Base-by-base conservation (phyloP, 345 rosid genomes). In the Trapa bicornis region DNA sequence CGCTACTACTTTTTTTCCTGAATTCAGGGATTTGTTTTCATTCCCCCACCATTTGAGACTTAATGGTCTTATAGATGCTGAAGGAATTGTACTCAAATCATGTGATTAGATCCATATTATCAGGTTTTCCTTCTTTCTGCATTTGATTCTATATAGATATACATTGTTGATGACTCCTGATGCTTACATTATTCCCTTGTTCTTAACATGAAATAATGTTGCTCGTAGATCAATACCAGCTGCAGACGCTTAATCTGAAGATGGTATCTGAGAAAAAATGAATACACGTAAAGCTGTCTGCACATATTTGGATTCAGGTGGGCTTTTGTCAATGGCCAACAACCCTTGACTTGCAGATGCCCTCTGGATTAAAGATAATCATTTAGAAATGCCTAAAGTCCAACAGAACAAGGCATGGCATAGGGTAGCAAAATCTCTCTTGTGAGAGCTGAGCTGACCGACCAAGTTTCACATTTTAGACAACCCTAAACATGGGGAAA, bases 21-120 rank as follows among this genome's bases (percentile, higher is more conserved):
- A 73, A 80, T 68, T 69, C 78, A 70, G 78, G 84, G 83, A 65
- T 64, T 50, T 72, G 52, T 75, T 79, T 56, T 61, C 8, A 66
- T 65, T 66, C 71, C 54, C 36, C 41, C 32, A 60, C 52, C 48
- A 45, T 61, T 61, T 32, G 47, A 43, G 47, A 29, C 62, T 17
- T 60, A 69, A 33, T 47, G 53, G 72, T 54, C 70, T 6, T 39
- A 60, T 17, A 12, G 57, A 67, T 43, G 48, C 17, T 6, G 22
- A n/a, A 17, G 32, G 11, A 32, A 33, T 29, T 32, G 38, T 35
- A 58, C 38, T 58, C 37, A 41, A 22, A 38, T 39, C 66, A 33
- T 61, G 66, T 45, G 72, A 47, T 37, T 22, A 37, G 33, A 67
- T 67, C 35, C 63, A 32, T n/a, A 58, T 5, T 29, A 8, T 57